Evolutionary conservation across 2,329 filamentous ascomycete genomes (phyloP), one percentile per base, ranked within the genome.

Genomic region (Ambrosiella xylebori): DNA sequence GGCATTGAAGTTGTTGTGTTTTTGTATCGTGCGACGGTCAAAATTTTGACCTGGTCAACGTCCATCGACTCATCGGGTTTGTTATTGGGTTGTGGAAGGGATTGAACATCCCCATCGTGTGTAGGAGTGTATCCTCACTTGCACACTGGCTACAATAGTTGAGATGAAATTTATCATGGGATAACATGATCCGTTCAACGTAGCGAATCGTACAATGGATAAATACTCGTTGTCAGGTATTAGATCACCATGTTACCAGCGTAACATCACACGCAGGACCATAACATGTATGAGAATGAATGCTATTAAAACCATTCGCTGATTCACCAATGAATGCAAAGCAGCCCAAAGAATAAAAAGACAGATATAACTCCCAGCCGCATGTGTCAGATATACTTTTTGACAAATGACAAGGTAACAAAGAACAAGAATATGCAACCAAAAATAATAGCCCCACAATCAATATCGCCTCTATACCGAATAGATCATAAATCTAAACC

Each of bases 371-470:
- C 58, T 53, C 58, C 53, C 47, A 52, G 45, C 53, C 47, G 37
- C 57, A 51, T 41, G 44, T 51, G 37, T 53, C 54, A 56, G 52
- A 56, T 51, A 47, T 41, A 47, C 45, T 56, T 59, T 59, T 59
- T 59, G 40, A 50, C 40, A 44, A 40, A 44, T 49, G n/a, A 17
- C 44, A 50, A 37, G 52, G n/a, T 52, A 53, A 52, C 41, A 19
- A 39, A 50, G 38, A 41, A 37, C 44, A 50, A 11, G 38, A 27
- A 45, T 35, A 39, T 36, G 53, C 17, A 44, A 13, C 38, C 57
- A 19, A 13, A 37, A 27, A 45, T 44, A 5, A 37, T 44, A 58
- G 27, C 55, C 44, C 15, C 17, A n/a, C 37, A 12, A 9, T 17
- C 12, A 36, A 47, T 9, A 19, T 38, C 37, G 17, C 45, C 39